Conservation (phyloP, 2,329 filamentous ascomycete species). For the Neofusicoccum umdonicola region DNA sequence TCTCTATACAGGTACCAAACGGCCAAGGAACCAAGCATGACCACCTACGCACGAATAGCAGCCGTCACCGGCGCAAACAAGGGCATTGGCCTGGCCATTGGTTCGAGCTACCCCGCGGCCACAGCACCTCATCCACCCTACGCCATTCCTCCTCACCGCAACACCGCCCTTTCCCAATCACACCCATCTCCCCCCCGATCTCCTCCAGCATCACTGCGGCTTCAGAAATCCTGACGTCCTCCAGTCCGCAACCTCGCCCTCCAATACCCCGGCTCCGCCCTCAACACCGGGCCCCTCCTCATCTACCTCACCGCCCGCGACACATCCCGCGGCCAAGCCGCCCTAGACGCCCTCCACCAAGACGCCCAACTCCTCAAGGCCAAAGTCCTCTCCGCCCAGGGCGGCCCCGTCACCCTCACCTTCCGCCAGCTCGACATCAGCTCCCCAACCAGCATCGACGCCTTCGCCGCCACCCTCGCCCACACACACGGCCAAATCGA, state of each 20-base stretch:
- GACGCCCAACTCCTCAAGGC: conserved; percentile 32
- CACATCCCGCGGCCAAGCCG: conserved; percentile 27
- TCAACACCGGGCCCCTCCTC: conserved; percentile 35
- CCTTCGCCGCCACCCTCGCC: conserved; percentile 32
- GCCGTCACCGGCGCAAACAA: conserved; percentile 57
- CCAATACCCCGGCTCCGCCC: conserved; percentile 50
- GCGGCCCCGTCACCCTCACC: conserved; percentile 32
- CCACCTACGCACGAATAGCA: conserved; percentile 43
- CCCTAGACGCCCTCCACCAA: conserved; percentile 32
- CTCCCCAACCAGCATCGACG: conserved; percentile 41
- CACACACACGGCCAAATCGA: conserved; percentile 31
- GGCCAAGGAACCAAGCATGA: conserved; percentile 14
- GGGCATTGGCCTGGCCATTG: conserved; percentile 50
- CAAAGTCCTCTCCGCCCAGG: conserved; percentile 41
- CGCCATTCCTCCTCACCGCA: neutral
- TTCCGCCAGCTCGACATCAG: conserved; percentile 44
- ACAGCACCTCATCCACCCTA: neutral
- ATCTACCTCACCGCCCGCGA: conserved; percentile 32
- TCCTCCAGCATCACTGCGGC: neutral
- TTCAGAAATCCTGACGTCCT: neutral
- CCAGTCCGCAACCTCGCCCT: conserved; percentile 54
- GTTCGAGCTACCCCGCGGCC: conserved; percentile 24
- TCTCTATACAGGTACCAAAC: too few species aligned
- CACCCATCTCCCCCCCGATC: too few species aligned
- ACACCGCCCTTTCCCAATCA: neutral